Conservation (phyloP, 1,284 basidiomycete genomes). For the Naganishia liquefaciens region DNA sequence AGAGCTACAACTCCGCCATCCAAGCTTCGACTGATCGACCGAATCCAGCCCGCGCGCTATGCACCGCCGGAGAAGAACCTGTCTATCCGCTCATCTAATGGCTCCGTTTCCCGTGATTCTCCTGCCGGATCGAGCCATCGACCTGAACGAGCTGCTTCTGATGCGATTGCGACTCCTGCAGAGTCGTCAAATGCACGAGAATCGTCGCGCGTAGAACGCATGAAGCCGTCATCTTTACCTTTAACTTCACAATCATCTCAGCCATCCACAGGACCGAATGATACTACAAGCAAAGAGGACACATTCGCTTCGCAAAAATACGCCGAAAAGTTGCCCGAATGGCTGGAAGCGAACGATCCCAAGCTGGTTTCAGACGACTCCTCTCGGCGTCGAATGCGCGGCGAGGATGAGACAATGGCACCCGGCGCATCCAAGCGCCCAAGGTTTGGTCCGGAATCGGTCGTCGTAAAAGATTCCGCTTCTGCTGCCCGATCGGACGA, state of each 20-base stretch:
- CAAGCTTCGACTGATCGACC: conserved; percentile 23
- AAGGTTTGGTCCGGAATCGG: background rate
- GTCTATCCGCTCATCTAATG: conserved; percentile 1
- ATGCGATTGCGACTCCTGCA: background rate
- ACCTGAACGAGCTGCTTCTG: background rate
- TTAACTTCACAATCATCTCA: background rate
- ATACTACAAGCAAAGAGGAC: conserved; percentile 9
- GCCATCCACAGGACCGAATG: background rate
- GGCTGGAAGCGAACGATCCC: conserved; percentile 23
- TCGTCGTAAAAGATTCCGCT: background rate
- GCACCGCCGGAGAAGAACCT: conserved; percentile 7
- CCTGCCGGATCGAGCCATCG: conserved; percentile 1
- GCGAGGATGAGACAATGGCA: background rate
- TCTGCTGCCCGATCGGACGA: background rate
- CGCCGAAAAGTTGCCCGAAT: conserved; percentile 17
- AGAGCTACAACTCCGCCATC: background rate
- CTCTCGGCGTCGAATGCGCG: conserved; percentile 7
- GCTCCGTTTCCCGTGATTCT: background rate
- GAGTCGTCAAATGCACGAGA: background rate
- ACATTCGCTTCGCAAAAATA: conserved; percentile 15
- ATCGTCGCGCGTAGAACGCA: background rate
- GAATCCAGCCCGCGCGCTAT: conserved; percentile 22
- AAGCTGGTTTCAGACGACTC: conserved; percentile 11
- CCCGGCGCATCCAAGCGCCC: conserved; percentile 7
- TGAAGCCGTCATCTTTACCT: background rate